Percentiles rank a stretch among this genome's conserved stretches.
Conservation (phyloP, 2,329 filamentous ascomycete genomes). For the Paecilomyces formosus region DNA sequence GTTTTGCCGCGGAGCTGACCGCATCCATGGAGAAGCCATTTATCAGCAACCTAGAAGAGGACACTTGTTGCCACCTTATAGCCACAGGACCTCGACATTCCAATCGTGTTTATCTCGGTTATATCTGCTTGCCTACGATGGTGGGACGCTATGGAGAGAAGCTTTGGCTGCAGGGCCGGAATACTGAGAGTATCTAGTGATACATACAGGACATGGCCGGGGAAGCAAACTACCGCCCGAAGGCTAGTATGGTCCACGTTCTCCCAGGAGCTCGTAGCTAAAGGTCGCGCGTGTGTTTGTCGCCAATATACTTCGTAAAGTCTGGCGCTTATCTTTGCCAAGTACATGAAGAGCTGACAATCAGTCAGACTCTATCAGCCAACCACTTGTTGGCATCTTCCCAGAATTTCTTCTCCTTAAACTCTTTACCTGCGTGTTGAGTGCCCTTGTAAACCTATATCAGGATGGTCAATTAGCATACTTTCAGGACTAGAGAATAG, state of each 20-base stretch:
- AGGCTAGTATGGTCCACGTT: neutral
- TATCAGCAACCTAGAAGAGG: slow-evolving; percentile 1
- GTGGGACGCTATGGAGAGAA: neutral
- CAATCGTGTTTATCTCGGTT: slow-evolving; percentile 1
- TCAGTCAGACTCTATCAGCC: slow-evolving; percentile 26
- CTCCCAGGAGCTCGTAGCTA: neutral
- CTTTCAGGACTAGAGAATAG: neutral
- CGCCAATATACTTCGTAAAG: neutral
- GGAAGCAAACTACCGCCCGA: neutral
- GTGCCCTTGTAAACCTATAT: slow-evolving; percentile 51
- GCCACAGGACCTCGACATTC: neutral
- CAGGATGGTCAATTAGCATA: slow-evolving; percentile 7
- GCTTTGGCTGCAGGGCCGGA: neutral
- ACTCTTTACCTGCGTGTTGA: slow-evolving; percentile 45
- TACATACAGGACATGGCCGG: neutral
- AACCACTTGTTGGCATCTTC: slow-evolving; percentile 56
- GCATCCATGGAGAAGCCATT: neutral
- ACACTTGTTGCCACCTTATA: slow-evolving; percentile 3
- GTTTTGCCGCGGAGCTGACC: neutral
- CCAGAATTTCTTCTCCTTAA: slow-evolving; percentile 49
- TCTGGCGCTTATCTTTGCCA: neutral
- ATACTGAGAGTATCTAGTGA: slow-evolving; percentile 2
- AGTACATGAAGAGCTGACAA: neutral
- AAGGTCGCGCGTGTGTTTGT: neutral
- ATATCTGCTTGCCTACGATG: neutral